phyloP scores from a whole-genome alignment of 768 basidiomycete species.

The Flagelloscypha sp. region DNA sequence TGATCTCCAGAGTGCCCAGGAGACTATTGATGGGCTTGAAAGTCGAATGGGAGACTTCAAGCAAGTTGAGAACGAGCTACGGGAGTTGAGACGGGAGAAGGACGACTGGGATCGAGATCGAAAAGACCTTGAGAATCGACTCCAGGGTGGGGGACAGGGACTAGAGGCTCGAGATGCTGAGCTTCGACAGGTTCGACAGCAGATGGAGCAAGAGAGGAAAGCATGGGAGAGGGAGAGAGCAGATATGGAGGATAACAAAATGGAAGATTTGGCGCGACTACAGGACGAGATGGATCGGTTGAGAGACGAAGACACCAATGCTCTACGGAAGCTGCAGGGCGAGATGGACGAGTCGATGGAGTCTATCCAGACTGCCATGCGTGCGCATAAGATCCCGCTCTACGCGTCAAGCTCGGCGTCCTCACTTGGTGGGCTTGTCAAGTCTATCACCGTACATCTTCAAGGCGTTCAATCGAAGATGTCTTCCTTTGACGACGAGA shows the following conservation, averaged over 20 bases:
- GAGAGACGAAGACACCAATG: conserved; percentile 30
- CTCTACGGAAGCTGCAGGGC: conserved; percentile 27
- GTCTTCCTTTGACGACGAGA: conserved; percentile 31
- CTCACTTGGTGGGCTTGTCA: conserved; percentile 40
- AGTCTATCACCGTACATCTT: conserved; percentile 44
- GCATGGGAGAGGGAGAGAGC: conserved; percentile 45
- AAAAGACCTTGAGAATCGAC: conserved; percentile 27
- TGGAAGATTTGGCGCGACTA: conserved; percentile 36
- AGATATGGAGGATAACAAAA: conserved; percentile 39
- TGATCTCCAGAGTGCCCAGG: conserved; percentile 62
- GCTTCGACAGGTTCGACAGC: conserved; percentile 25
- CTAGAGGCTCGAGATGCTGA: conserved; percentile 34
- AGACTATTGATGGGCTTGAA: conserved; percentile 51
- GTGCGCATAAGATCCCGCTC: conserved; percentile 48
- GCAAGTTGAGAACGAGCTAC: conserved; percentile 37
- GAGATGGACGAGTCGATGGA: conserved; percentile 47
- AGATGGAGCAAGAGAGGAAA: conserved; percentile 37
- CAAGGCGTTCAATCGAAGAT: conserved; percentile 37
- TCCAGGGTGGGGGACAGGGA: conserved; percentile 24
- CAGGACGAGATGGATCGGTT: conserved; percentile 42
- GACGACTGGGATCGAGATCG: conserved; percentile 43
- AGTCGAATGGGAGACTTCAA: conserved; percentile 45
- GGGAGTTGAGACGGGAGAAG: conserved; percentile 42
- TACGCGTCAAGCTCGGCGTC: conserved; percentile 34
- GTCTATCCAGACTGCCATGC: conserved; percentile 43